These are phyloP conservation scores for Centrapalus pauciflorus DNA, from an alignment of 129 eudicot species.

Conservation along the genomic window DNA sequence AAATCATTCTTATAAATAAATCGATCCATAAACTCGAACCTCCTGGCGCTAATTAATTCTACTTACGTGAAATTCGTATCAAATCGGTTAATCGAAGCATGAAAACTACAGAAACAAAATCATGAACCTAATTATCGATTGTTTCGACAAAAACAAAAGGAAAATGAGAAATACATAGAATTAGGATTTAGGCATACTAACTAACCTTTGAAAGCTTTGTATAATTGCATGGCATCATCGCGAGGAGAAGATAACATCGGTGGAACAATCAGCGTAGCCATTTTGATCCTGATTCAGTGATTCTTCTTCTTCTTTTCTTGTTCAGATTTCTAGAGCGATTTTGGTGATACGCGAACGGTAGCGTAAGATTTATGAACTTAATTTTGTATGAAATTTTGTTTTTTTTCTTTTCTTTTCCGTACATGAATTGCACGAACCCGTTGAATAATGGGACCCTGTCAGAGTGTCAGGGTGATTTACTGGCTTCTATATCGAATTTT, in stretches of 20 bases:
- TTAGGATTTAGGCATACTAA: slow-evolving; percentile 1
- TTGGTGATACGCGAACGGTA: too few species aligned
- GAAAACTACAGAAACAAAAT: not conserved
- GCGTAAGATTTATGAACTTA: not conserved
- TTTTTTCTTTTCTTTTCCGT: not conserved
- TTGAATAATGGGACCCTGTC: too few species aligned
- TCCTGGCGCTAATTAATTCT: not conserved
- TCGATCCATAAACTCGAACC: not conserved
- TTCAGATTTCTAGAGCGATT: not conserved
- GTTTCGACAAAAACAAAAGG: not conserved
- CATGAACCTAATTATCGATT: not conserved
- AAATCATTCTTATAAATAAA: not conserved
- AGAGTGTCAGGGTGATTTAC: too few species aligned
- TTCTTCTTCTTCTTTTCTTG: not conserved
- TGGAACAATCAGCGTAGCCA: slow-evolving; percentile 61
- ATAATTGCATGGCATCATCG: slow-evolving; percentile 57
- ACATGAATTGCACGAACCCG: too few species aligned
- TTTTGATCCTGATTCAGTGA: slow-evolving; percentile 16
- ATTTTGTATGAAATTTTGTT: not conserved
- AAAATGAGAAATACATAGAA: not conserved
- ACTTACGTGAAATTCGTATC: not conserved
- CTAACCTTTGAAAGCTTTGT: slow-evolving; percentile 79
- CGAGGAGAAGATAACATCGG: slow-evolving; percentile 55
- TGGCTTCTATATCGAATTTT: too few species aligned
- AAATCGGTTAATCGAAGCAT: not conserved